Evolutionary conservation across 2,329 filamentous ascomycete species (phyloP).

Genomic region (Emergomyces orientalis): DNA sequence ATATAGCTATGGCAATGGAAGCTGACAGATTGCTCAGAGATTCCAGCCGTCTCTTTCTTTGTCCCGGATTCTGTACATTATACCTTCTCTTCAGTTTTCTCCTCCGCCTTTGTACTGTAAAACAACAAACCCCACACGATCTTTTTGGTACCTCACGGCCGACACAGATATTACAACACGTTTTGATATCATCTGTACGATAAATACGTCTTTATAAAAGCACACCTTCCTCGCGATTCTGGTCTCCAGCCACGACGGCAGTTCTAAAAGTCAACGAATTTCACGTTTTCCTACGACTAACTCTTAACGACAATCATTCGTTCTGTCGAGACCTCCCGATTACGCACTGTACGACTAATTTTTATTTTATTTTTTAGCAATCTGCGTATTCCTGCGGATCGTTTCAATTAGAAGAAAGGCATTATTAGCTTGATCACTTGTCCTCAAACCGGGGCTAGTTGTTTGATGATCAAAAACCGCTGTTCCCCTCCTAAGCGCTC

Average conservation of each 20-base stretch:
- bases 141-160: conserved; percentile 1
- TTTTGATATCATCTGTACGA: conserved; percentile 5
- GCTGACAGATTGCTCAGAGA: conserved; percentile 11
- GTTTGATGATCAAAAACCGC: neutral
- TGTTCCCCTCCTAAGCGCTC: neutral
- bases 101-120: neutral
- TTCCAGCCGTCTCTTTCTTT: neutral
- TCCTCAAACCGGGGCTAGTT: neutral
- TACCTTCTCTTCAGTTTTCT: conserved; percentile 5
- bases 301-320: neutral
- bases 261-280: conserved; percentile 3
- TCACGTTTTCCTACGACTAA: neutral
- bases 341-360: neutral
- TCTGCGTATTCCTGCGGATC: neutral
- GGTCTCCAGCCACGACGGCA: neutral
- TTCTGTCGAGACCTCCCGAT: neutral
- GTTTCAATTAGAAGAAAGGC: neutral
- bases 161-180: conserved; percentile 1
- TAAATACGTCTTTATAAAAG: neutral
- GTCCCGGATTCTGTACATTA: conserved; percentile 9
- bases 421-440: neutral
- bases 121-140: conserved; percentile 2
- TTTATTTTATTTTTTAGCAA: neutral
- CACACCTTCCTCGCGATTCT: neutral
- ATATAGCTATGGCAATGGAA: conserved; percentile 4